Conservation (phyloP, 1,284 basidiomycete species). For the Uromyces viciae-fabae region DNA sequence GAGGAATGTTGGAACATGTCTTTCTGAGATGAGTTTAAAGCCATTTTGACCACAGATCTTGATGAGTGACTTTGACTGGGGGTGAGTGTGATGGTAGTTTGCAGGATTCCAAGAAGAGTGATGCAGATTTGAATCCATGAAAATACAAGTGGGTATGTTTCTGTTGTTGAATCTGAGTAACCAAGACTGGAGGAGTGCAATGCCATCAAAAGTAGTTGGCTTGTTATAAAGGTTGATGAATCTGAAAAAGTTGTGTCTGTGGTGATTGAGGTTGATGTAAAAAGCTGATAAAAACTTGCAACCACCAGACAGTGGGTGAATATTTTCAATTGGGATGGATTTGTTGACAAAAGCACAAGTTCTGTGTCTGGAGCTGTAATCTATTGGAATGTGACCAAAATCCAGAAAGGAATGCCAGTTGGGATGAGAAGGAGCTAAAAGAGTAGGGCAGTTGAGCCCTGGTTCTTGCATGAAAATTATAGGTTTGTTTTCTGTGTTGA, state of each 20-base stretch:
- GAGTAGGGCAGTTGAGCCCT: not conserved
- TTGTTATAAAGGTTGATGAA: not conserved
- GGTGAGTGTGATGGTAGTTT: not conserved
- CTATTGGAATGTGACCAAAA: not conserved
- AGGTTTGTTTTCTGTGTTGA: not conserved
- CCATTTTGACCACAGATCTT: not conserved
- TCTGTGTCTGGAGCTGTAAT: not conserved
- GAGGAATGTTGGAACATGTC: not conserved
- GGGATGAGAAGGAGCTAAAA: too few relatives aligned
- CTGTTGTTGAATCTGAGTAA: not conserved
- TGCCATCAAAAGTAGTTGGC: not conserved
- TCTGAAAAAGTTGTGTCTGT: not conserved
- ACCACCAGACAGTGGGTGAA: not conserved
- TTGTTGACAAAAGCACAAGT: not conserved
- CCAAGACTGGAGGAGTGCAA: not conserved
- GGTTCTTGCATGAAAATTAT: not conserved
- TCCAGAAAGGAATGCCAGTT: not conserved
- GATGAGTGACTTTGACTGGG: not conserved
- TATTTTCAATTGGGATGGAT: not conserved
- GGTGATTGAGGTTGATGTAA: not conserved
- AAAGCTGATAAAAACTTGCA: not conserved
- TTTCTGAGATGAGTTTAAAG: conserved; percentile 7
- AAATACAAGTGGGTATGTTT: not conserved
- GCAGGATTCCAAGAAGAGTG: conserved; percentile 5
- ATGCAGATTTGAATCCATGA: conserved; percentile 20